A percentile compares a stretch with the other conserved stretches of the same genome.
Evolutionary conservation across 805 yeast genomes (phyloP).

Genomic region (Saturnispora silvae): DNA sequence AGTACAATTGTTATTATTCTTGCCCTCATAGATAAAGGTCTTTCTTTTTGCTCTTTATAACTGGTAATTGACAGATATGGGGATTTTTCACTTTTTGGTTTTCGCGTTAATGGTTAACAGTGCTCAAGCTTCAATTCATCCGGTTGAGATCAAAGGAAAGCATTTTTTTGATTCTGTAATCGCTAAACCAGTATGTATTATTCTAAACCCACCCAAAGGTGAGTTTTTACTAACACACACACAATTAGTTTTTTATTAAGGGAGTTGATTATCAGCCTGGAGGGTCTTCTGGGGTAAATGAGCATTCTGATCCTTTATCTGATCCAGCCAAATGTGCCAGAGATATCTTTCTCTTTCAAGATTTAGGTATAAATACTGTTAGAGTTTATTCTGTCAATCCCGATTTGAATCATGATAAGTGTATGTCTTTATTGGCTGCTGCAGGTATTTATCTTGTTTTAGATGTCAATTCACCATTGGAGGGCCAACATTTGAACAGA

Average conservation of each 20-base stretch:
- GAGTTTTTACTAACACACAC: conserved; percentile 1
- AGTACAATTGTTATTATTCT: background rate
- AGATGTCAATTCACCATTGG: conserved; percentile 66
- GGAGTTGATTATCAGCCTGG: conserved; percentile 90
- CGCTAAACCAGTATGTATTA: conserved; percentile 46
- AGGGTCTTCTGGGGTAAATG: conserved; percentile 64
- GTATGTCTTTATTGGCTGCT: conserved; percentile 56
- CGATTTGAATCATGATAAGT: conserved; percentile 53
- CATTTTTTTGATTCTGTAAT: conserved; percentile 72
- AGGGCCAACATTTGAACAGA: conserved; percentile 49
- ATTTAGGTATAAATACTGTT: conserved; percentile 64
- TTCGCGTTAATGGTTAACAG: background rate
- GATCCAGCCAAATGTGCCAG: conserved; percentile 48
- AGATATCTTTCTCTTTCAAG: conserved; percentile 55
- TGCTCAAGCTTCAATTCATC: conserved; percentile 28
- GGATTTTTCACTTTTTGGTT: no score
- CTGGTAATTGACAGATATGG: background rate
- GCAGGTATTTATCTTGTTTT: conserved; percentile 67
- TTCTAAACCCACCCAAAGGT: conserved; percentile 10
- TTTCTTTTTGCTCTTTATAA: background rate
- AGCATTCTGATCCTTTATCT: conserved; percentile 53
- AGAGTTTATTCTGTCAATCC: conserved; percentile 73
- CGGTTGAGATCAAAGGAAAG: conserved; percentile 57
- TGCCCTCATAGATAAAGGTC: no score
- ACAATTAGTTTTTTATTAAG: conserved; percentile 66